Percentiles rank a stretch among this genome's conserved stretches.
Evolutionary conservation across 2,329 filamentous ascomycete species (phyloP).

Genomic region (Apiospora malaysiana): DNA sequence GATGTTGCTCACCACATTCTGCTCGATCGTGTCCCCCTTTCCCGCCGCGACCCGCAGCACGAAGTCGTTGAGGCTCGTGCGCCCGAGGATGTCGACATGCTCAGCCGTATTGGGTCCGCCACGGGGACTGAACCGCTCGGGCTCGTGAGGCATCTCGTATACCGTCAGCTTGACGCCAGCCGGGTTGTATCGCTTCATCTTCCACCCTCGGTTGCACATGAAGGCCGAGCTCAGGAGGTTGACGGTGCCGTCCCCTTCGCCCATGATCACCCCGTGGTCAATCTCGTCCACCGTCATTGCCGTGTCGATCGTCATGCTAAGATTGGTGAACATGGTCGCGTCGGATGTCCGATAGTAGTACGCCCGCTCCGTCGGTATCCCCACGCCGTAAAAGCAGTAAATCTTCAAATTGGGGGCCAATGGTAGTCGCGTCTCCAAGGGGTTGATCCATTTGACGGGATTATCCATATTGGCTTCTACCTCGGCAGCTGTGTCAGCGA

Average conservation of each 20-base stretch:
- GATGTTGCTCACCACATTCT: constrained; percentile 83
- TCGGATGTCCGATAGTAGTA: constrained; percentile 86
- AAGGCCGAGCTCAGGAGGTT: constrained; percentile 91
- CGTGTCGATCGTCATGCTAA: constrained; percentile 79
- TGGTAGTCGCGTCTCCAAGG: constrained; percentile 85
- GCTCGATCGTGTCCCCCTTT: constrained; percentile 77
- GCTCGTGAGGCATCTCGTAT: constrained; percentile 96
- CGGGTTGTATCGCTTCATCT: constrained; percentile 91
- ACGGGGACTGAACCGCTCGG: constrained; percentile 86
- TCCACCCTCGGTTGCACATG: constrained; percentile 97
- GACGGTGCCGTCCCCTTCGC: constrained; percentile 95
- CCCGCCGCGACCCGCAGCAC: constrained; percentile 87
- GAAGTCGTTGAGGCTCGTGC: constrained; percentile 88
- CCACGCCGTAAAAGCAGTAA: constrained; percentile 96
- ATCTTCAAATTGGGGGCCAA: constrained; percentile 90
- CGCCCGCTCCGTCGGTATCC: constrained; percentile 88
- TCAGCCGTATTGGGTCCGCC: constrained; percentile 77
- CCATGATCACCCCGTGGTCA: constrained; percentile 93
- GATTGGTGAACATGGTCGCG: constrained; percentile 56
- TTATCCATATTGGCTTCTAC: constrained; percentile 84
- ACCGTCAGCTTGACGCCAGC: constrained; percentile 80
- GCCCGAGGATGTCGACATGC: constrained; percentile 93
- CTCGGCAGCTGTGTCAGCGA: constrained; percentile 79
- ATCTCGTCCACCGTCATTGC: constrained; percentile 62
- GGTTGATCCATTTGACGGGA: constrained; percentile 90